Evolutionary conservation across 352 stramenopile genomes (phyloP).

Genomic region (Globisporangium radiosum): DNA sequence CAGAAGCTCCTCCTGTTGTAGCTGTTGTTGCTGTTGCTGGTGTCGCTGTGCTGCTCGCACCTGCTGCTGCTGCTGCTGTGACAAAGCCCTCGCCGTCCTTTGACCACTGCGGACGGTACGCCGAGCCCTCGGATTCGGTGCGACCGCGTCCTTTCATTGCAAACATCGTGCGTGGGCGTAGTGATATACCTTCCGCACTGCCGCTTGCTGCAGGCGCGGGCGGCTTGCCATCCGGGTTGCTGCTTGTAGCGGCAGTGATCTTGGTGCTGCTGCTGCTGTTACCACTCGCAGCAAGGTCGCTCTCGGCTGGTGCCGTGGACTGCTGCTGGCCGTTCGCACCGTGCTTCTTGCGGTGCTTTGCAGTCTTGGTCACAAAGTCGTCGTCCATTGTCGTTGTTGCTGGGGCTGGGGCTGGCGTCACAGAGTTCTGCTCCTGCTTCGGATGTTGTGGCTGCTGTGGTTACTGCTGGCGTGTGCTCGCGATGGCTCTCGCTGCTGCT

Average conservation of each 20-base stretch:
- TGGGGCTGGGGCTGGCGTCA: not conserved
- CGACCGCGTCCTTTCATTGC: constrained; percentile 77
- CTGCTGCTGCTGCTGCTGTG: constrained; percentile 20
- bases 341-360: constrained; percentile 67
- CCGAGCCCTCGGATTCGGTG: constrained; percentile 58
- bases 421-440: not conserved
- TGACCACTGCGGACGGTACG: constrained; percentile 80
- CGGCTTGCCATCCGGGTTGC: constrained; percentile 2
- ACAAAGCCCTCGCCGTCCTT: constrained; percentile 85
- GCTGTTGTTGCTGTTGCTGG: constrained; percentile 6
- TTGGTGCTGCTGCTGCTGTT: constrained; percentile 6
- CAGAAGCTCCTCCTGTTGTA: not conserved
- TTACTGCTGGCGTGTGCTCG: constrained; percentile 1
- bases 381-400: constrained; percentile 29
- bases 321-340: constrained; percentile 1
- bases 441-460: not conserved
- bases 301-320: not conserved
- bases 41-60: not conserved
- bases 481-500: not conserved
- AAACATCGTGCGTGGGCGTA: constrained; percentile 85
- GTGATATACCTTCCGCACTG: constrained; percentile 44
- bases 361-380: constrained; percentile 74
- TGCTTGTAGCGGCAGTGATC: not conserved
- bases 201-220: constrained; percentile 3
- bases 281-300: not conserved